Base-by-base conservation (phyloP, 2,329 filamentous ascomycete genomes). In the Talaromyces sp. region DNA sequence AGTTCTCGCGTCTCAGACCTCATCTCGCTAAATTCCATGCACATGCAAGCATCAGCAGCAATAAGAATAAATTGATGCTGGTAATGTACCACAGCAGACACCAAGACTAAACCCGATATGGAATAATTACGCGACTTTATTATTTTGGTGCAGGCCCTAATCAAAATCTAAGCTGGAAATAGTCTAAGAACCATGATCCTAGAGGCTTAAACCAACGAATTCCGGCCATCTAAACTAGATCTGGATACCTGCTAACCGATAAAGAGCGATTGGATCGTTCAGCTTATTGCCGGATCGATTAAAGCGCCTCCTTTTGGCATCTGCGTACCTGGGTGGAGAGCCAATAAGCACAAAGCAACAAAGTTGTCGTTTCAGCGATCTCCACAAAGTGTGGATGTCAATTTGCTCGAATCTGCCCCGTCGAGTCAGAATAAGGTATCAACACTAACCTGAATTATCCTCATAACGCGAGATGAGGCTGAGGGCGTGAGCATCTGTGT, bases 381-480 rank as follows among this genome's bases (percentile, higher is more conserved):
- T 9, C 16, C 49, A 35, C 19, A 58, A 24, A 16, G 33, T 6
- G 19, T 37, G 5, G 11, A 27, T 39, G 14, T 24, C 13, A 58
- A 8, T 58, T 41, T 39, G 52, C 7, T 39, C 16, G 19, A 58
- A 58, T 58, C 35, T 24, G 54, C 35, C 35, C 41, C 54, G 54
- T 22, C 54, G 33, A 24, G 35, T 58, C 54, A 27, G 35, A 24
- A 9, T 24, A 10, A 4, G n/a, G 11, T 58, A 9, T 3, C 16
- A 9, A 16, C 19, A 3, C 54, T 39, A 58, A 24, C 37, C 35
- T n/a, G 11, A 27, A 14, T 4, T 14, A 27, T 39, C 37, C 24
- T n/a, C 54, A 58, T 58, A 37, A n/a, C 16, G 35, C 54, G 54
- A 58, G 37, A 58, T 39, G 54, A 37, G 47, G 31, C 52, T 37